Evolutionary conservation across 805 yeast genomes (phyloP), one percentile per base, ranked within the genome.

Genomic region (Candida easanensis): DNA sequence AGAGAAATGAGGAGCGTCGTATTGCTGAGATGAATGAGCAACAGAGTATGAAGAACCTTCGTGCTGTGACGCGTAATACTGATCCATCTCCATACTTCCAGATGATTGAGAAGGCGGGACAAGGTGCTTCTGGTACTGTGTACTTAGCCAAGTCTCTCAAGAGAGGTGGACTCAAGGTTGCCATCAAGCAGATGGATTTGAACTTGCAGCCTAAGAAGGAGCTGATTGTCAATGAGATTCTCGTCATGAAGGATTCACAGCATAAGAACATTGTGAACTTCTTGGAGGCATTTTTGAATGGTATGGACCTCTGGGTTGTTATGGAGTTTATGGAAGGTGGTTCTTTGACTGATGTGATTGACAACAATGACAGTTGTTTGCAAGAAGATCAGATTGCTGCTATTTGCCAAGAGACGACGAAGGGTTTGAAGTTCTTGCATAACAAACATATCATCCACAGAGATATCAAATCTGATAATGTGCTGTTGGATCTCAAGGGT

Each of bases 241-340:
- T 91, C 54, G 97, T 93, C 19, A 93, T 93, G 99, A 88, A 88
- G 62, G 97, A 89, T 58, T 83, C 95, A 14, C 90, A 86, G 50
- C 98, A 93, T 66, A 83, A 85, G 48, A 93, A 93, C 62, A 93
- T 93, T 65, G 99, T 93, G 45, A 93, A 91, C 62, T 93, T 88
- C 65, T 67, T 93, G 47, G 98, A 91, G 60, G 88, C 97, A 1
- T 95, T 88, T 58, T 68, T 91, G 49, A 71, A 74, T 38, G 75
- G 78, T 46, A 27, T 36, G 31, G 97, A 93, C 58, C 71, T 93
- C 47, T 91, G 98, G 97, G 99, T 93, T n/a, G 86, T 95, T 25
- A 93, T 93, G 99, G 99, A 93, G 65, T 95, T 82, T 63, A 93
- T 93, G 99, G 97, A 95, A 68, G 99, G 99, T 42, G 99, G 99